Evolutionary conservation across 2,329 filamentous ascomycete species (phyloP), one percentile per base, ranked within the genome.

Genomic region (Xylaria sp.): DNA sequence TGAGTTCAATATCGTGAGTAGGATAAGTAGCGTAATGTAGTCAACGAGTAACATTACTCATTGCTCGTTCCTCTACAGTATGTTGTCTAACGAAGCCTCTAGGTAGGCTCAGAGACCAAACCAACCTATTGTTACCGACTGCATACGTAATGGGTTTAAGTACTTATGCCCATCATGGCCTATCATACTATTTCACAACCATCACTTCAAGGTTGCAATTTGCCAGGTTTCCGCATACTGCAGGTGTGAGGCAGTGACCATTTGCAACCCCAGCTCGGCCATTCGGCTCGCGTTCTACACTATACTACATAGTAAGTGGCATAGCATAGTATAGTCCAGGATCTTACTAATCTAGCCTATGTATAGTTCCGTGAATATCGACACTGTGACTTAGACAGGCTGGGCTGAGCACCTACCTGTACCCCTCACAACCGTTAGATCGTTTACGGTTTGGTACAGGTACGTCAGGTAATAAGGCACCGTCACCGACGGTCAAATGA

Each of bases 161-260:
- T n/a, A n/a, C n/a, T n/a, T n/a, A n/a, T n/a, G n/a, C n/a, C n/a
- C n/a, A n/a, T 17, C 17, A 9, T 51, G 53, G n/a, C 37, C 46
- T 46, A 46, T 56, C 52, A 48, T 44, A 27, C 31, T 19, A 37
- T 21, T 35, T 23, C 44, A 23, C 44, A 23, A 31, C 29, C 17
- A 35, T 49, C 29, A 27, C 25, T 27, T 44, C 37, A 57, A 44
- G 37, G 53, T 48, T n/a, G 46, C 53, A 54, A 53, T 58, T 53
- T 46, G 29, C 48, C 44, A 27, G 41, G 49, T 56, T 51, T 58
- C 58, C 55, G 55, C 59, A 62, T 62, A 59, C 59, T 60, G 61
- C 54, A 52, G 44, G 62, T 58, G 62, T 64, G 63, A 63, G 60
- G 63, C 63, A 63, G 56, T 62, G 63, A 58, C 41, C 48, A 55